Conservation (phyloP, 768 basidiomycete species). For the Boletus subcaerulescens region DNA sequence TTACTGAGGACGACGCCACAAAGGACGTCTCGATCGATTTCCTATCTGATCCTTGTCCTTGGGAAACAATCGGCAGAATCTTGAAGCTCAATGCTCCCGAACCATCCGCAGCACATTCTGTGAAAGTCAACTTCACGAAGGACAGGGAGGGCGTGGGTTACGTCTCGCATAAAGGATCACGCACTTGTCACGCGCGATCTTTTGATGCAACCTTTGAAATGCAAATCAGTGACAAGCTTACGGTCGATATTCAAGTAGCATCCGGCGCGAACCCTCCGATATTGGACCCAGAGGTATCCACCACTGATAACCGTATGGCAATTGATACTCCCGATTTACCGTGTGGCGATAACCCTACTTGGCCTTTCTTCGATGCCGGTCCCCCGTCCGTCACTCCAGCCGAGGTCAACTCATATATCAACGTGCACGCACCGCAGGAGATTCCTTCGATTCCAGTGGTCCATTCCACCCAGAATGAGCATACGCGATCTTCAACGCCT, state of each 20-base stretch:
- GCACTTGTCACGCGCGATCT: not conserved
- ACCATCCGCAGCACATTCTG: not conserved
- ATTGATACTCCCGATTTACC: not conserved
- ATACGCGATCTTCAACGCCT: not conserved
- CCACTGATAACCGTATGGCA: not conserved
- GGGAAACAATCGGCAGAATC: conserved; percentile 31
- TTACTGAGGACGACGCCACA: not conserved
- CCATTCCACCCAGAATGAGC: not conserved
- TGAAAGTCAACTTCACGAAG: conserved; percentile 17
- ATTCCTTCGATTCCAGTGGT: not conserved
- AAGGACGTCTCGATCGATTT: conserved; percentile 20
- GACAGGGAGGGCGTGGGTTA: conserved; percentile 29
- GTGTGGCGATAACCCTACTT: not conserved
- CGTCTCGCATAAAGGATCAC: not conserved
- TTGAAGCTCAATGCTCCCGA: conserved; percentile 13
- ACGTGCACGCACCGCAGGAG: not conserved
- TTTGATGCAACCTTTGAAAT: not conserved
- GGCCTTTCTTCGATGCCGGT: not conserved
- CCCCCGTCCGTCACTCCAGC: not conserved
- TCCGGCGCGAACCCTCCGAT: not conserved
- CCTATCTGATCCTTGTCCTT: conserved; percentile 31
- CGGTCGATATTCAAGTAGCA: not conserved
- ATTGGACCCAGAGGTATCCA: not conserved
- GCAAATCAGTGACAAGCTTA: not conserved
- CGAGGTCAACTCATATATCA: not conserved